Evolutionary conservation across 169 alveolate genomes (phyloP), one percentile per base, ranked within the genome.

Genomic region (Fabrea salina): DNA sequence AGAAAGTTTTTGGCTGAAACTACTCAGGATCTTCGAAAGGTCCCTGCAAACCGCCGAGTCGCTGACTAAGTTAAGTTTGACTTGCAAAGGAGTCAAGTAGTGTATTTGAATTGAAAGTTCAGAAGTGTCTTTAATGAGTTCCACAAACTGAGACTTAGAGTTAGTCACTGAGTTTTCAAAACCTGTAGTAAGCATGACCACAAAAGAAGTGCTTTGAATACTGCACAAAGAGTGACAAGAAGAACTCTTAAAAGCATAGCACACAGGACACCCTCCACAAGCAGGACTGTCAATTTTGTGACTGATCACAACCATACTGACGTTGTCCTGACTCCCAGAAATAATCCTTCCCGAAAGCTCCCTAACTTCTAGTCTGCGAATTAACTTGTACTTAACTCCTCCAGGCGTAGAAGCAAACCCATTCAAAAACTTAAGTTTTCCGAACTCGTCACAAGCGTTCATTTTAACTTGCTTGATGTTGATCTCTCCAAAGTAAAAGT

Each of bases 251-350:
- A 61, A 61, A 13, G 54, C 74, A 3, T n/a, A 37, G 3, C 74
- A 61, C 11, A 61, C 16, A 61, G 74, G 74, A 37, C 74, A 61
- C 25, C 74, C 74, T 61, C 74, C 41, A 27, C 74, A 61, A 35
- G 32, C 39, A 16, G 13, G 4, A 2, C 25, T 61, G 16, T 61
- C 74, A 61, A 61, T 33, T 30, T 61, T 61, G 25, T 61, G 74
- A 11, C 7, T 33, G 1, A 35, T 16, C 0, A 61, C 39, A 11
- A 61, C 11, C 16, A 35, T 51, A 61, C 74, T 61, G 37, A 61
- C 22, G 22, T 61, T 51, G 51, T 61, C 74, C 39, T 22, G 16
- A 13, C 32, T 61, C 1, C 74, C 74, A 16, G 74, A 61, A 27
- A 61, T 35, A 27, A 61, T 30, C 13, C 74, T 25, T 16, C 32